phyloP scores from a whole-genome alignment of 495 filamentous ascomycete species.

The Annulohypoxylon stygium region DNA sequence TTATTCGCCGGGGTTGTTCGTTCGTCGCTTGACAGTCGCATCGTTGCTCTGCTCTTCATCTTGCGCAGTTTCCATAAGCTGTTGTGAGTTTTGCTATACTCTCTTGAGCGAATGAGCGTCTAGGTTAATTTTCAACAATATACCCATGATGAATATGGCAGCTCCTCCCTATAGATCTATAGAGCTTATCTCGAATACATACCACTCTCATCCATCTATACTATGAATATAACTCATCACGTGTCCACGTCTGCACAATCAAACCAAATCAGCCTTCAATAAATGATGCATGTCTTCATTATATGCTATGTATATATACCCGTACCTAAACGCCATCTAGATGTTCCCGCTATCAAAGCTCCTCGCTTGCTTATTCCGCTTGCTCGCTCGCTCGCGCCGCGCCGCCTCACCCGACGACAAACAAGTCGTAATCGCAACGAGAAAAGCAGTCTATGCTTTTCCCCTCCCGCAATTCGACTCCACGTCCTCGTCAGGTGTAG shows the following conservation, averaged over 20 bases:
- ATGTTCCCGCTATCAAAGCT: slow-evolving; percentile 24
- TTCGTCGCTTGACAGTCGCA: background rate
- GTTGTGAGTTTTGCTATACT: background rate
- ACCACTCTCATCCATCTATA: background rate
- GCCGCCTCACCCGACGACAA: slow-evolving; percentile 3
- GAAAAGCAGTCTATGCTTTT: slow-evolving; percentile 28
- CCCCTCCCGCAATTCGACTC: background rate
- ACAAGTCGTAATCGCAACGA: background rate
- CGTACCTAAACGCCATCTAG: slow-evolving; percentile 35
- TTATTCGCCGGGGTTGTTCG: slow-evolving; percentile 15
- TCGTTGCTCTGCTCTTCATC: background rate
- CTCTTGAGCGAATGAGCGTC: too few species aligned
- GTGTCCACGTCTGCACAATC: background rate
- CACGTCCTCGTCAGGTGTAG: background rate
- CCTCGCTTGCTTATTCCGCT: slow-evolving; percentile 15
- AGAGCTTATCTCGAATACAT: background rate
- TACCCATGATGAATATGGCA: slow-evolving; percentile 10
- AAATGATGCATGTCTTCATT: slow-evolving; percentile 26
- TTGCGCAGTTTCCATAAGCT: background rate
- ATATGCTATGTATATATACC: slow-evolving; percentile 22
- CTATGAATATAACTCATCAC: too few species aligned
- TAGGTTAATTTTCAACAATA: slow-evolving; percentile 30
- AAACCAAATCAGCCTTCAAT: background rate
- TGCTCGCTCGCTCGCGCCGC: background rate
- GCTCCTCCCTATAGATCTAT: background rate